Base-by-base conservation (phyloP, 164 flowering plant genomes). In the Umbellularia californica region DNA sequence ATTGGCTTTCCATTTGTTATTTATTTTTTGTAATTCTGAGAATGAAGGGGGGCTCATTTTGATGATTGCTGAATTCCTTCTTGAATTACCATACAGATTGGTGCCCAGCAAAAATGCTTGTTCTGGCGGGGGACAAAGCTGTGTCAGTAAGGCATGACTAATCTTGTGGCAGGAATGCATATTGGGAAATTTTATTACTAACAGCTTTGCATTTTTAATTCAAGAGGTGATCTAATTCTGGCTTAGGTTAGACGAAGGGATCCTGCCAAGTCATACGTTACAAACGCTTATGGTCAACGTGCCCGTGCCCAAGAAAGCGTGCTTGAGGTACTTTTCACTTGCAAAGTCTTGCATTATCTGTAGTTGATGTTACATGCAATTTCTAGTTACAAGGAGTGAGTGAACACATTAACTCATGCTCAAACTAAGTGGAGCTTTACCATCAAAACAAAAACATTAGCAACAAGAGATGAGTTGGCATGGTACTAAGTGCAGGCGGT, bases 241-340 rank as follows among this genome's bases (percentile, higher is more conserved):
- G 77, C 76, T 20, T 79, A 76, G 82, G 77, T 72, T 78, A 81
- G 86, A 63, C 77, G 72, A 28, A 77, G 74, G 76, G 83, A 69
- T n/a, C n/a, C 73, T n/a, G 35, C 24, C 70, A 76, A 68, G 74
- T 76, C 50, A 63, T 72, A 64, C 67, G 74, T 69, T 63, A 15
- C 77, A 47, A 77, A 68, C 68, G 89, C 65, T 76, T 84, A 82
- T 76, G 82, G 81, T 50, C 79, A 62, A 9, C 75, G 79, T 58
- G 77, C 86, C 65, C 75, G 79, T 58, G 77, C 86, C 65, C 85
- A 80, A 80, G 83, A 83, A 73, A 79, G 72, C 68, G 81, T 87
- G 70, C 80, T 86, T 64, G 86, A 90, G 91, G 91, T 88, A 78
- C 27, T 55, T 73, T 41, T 75, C 19, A 70, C 30, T 67, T 68